Evolutionary conservation across 768 basidiomycete genomes (phyloP).

Genomic region (Mycena vitilis): DNA sequence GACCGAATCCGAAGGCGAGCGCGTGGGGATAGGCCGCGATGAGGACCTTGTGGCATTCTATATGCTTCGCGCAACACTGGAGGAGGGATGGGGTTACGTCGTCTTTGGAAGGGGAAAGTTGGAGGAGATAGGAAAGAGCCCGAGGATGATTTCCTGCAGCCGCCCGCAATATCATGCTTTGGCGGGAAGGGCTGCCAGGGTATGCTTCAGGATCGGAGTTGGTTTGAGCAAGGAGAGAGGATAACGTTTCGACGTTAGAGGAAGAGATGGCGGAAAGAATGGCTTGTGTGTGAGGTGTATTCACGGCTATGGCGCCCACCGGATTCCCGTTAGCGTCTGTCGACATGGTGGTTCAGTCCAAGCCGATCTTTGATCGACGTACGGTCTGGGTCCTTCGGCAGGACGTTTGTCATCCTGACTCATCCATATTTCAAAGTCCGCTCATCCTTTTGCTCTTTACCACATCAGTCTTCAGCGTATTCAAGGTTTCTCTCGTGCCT

Average conservation of each 20-base stretch:
- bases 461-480: too few species aligned
- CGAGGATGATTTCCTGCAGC: conserved; percentile 1
- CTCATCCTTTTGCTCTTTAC: too few species aligned
- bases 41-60: conserved; percentile 21
- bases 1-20: conserved; percentile 21
- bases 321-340: too few species aligned
- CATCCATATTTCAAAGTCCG: too few species aligned
- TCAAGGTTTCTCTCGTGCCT: too few species aligned
- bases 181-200: conserved; percentile 2
- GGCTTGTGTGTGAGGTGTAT: neutral
- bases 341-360: too few species aligned
- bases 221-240: conserved; percentile 7
- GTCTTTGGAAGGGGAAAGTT: neutral
- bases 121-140: conserved; percentile 6
- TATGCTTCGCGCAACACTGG: neutral
- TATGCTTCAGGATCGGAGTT: neutral
- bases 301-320: too few species aligned
- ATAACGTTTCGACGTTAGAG: neutral
- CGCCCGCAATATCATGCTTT: neutral
- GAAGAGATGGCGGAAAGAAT: neutral
- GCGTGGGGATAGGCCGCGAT: conserved; percentile 22
- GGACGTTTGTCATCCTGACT: too few species aligned
- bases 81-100: conserved; percentile 3
- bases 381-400: too few species aligned
- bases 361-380: too few species aligned